Base-by-base conservation (phyloP, 495 filamentous ascomycete genomes). In the Talaromyces trachyspermus region DNA sequence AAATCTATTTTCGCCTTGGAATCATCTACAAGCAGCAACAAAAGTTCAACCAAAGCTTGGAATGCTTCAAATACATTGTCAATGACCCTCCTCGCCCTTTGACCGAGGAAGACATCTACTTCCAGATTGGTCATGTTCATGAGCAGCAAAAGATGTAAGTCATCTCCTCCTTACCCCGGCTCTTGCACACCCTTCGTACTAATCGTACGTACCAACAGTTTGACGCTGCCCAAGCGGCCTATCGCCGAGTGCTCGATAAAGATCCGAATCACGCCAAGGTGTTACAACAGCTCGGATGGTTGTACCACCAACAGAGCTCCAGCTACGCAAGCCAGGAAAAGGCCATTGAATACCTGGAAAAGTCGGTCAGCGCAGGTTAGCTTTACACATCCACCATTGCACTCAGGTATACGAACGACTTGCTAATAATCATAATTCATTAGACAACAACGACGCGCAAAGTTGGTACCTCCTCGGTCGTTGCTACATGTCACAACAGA, bases 1-100 rank as follows among this genome's bases (percentile, higher is more conserved):
- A 99, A 59, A 96, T 99, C 46, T 99, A 97, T 67, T 99, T 99
- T 70, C 83, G 92, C 12, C 76, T 99, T 30, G 92, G 92, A 19
- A 99, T 99, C 69, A 97, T 99, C 38, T 97, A 97, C 73, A 99
- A 99, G 63, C 89, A 96, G 50, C 94, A 97, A 59, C 85, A 90
- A 49, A 97, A 97, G 65, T 99, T 92, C 58, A 76, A 75, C 32
- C 81, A 90, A 55, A 95, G 89, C 66, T 71, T 97, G 43, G 92
- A 96, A 88, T 99, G 92, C 67, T 99, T 99, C 65, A 89, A 89
- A 65, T 99, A 95, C 62, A 99, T 99, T 49, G 88, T 96, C 45
- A 86, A 79, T 48, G 88, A 95, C 38, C 94, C 92, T 15, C 92
- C 92, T 7, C 78, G 88, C 3, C 92, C 92, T 12, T 66, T 99